Evolutionary conservation across 192 early-diverging fungal species (phyloP).

Genomic region (Coemansia nantahalensis): DNA sequence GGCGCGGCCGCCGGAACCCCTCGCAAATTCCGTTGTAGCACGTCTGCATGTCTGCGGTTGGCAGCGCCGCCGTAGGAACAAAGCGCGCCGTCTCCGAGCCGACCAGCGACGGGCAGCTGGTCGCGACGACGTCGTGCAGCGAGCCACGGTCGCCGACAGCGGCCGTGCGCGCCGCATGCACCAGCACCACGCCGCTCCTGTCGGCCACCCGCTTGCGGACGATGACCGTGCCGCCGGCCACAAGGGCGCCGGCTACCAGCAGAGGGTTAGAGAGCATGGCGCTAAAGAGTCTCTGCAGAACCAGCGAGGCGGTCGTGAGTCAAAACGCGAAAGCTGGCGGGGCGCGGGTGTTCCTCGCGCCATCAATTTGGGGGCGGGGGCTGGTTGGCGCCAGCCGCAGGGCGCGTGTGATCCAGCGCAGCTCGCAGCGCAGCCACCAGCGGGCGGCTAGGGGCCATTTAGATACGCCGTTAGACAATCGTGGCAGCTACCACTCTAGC

Average conservation of each 20-base stretch:
- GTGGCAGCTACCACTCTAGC: slow-evolving; percentile 22
- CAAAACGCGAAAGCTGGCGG: no score
- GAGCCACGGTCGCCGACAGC: slow-evolving; percentile 10
- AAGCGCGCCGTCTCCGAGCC: slow-evolving; percentile 55
- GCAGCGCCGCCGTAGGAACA: slow-evolving; percentile 69
- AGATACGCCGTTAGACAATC: no score
- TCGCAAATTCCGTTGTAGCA: slow-evolving; percentile 50
- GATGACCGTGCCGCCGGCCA: slow-evolving; percentile 16
- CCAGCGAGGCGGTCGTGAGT: no score
- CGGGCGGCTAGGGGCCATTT: no score
- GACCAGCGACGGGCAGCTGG: slow-evolving; percentile 57
- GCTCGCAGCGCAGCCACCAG: no score
- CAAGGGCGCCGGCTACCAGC: slow-evolving; percentile 16
- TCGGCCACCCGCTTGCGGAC: slow-evolving; percentile 35
- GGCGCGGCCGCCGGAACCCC: slow-evolving; percentile 29
- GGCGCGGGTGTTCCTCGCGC: no score
- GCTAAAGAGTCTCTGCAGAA: neutral
- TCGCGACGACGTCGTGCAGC: slow-evolving; percentile 24
- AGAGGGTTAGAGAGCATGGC: slow-evolving; percentile 33
- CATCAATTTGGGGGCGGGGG: no score
- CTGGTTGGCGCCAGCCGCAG: no score
- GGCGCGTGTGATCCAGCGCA: no score
- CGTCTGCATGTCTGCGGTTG: slow-evolving; percentile 79
- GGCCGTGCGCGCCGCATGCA: slow-evolving; percentile 38
- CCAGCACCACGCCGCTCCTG: slow-evolving; percentile 34